Percentiles rank a stretch among this genome's conserved stretches.
These are phyloP conservation scores for Picea abies DNA, from an alignment of 83 land plant species.

Conservation along the genomic window DNA sequence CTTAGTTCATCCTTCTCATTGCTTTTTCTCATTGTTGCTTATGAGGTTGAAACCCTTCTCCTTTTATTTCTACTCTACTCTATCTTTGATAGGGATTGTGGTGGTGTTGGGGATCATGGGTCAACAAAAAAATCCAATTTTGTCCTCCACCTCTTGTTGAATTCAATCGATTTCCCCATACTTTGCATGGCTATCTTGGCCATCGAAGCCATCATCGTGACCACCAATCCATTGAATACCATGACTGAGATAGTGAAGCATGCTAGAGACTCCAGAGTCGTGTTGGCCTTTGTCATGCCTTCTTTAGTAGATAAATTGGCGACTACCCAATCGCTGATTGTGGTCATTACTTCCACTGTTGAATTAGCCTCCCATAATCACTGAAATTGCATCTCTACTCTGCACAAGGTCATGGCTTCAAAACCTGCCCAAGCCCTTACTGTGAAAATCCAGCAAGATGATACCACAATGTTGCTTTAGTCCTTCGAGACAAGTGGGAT, in stretches of 20 bases:
- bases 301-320: neutral
- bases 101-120: too few species aligned
- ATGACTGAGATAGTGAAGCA: constrained; percentile 17
- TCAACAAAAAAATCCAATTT: neutral
- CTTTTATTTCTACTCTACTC: too few species aligned
- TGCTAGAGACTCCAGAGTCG: neutral
- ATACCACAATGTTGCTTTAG: constrained; percentile 81
- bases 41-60: too few species aligned
- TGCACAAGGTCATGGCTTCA: neutral
- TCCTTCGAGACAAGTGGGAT: constrained; percentile 91
- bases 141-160: constrained; percentile 24
- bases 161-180: constrained; percentile 19
- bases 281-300: constrained; percentile 6
- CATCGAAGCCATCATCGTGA: constrained; percentile 20
- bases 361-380: neutral
- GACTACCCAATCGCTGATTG: neutral
- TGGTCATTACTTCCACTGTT: neutral
- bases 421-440: constrained; percentile 29
- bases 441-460: constrained; percentile 61
- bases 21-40: too few species aligned
- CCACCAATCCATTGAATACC: constrained; percentile 24
- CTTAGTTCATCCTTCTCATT: too few species aligned
- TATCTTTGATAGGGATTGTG: too few species aligned
- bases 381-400: neutral
- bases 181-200: constrained; percentile 16